These are phyloP conservation scores for Adansonia madagascariensis DNA, from an alignment of 441 rosid species.

Conservation along the genomic window DNA sequence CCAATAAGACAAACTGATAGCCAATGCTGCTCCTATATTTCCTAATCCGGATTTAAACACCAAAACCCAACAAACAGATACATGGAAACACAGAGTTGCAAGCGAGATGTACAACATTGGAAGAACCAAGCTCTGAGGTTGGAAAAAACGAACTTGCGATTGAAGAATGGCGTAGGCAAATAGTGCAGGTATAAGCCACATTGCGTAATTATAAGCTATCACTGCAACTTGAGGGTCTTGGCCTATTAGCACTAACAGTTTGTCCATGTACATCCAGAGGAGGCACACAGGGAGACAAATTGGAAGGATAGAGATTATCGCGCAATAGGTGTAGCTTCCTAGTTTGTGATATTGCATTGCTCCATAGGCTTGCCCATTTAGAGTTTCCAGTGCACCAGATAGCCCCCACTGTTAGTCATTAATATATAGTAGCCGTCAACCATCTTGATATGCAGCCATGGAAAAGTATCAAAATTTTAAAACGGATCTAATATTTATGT, in stretches of 20 bases:
- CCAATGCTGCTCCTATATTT: constrained; percentile 36
- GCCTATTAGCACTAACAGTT: constrained; percentile 35
- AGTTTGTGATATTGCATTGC: constrained; percentile 43
- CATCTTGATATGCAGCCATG: neutral
- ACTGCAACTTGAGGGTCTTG: constrained; percentile 41
- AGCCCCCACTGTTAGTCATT: constrained; percentile 36
- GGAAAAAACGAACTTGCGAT: constrained; percentile 34
- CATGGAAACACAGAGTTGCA: constrained; percentile 35
- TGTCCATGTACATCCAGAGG: constrained; percentile 41
- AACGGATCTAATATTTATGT: too few species aligned
- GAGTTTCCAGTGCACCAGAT: constrained; percentile 42
- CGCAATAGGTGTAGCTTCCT: constrained; percentile 35
- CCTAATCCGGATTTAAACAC: constrained; percentile 35
- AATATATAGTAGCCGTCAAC: neutral
- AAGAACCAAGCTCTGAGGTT: constrained; percentile 40
- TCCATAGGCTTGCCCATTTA: constrained; percentile 47
- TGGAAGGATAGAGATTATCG: constrained; percentile 29
- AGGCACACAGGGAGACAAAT: constrained; percentile 35
- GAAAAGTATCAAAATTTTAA: neutral
- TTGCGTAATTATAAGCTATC: constrained; percentile 29
- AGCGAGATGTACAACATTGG: constrained; percentile 33
- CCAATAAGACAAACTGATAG: constrained; percentile 37
- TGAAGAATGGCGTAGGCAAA: constrained; percentile 36
- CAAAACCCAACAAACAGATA: constrained; percentile 43
- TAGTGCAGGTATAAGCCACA: constrained; percentile 40